These are phyloP conservation scores for Termitomyces sp. DNA, from an alignment of 768 basidiomycete genomes.

Conservation along the genomic window DNA sequence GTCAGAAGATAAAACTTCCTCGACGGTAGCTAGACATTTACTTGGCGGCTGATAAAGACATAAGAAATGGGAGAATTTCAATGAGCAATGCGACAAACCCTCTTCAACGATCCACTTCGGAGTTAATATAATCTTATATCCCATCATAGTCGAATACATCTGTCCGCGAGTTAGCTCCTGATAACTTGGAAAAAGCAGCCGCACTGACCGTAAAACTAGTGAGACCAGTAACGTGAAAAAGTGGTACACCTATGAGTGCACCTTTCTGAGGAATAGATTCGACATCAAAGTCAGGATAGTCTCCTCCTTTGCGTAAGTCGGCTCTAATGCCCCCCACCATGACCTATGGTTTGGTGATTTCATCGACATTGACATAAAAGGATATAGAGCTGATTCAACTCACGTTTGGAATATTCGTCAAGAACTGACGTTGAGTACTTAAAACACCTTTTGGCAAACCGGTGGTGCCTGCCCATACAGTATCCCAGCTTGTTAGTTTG, in stretches of 20 bases:
- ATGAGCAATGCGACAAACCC: slow-evolving; percentile 29
- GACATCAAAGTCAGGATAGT: slow-evolving; percentile 25
- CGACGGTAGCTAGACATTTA: slow-evolving; percentile 2
- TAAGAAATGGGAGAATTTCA: background rate
- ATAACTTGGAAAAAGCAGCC: background rate
- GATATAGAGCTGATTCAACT: background rate
- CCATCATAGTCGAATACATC: slow-evolving; percentile 50
- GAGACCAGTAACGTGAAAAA: slow-evolving; percentile 63
- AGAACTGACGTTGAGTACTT: slow-evolving; percentile 56
- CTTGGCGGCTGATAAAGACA: slow-evolving; percentile 21
- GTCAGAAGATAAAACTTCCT: background rate
- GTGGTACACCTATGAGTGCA: slow-evolving; percentile 51
- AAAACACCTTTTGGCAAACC: slow-evolving; percentile 64
- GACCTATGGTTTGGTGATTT: slow-evolving; percentile 25
- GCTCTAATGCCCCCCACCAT: slow-evolving; percentile 40
- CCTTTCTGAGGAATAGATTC: slow-evolving; percentile 41
- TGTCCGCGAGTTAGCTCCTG: slow-evolving; percentile 12
- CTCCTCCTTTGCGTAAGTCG: slow-evolving; percentile 38
- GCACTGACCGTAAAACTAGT: slow-evolving; percentile 41
- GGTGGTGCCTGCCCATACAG: slow-evolving; percentile 31
- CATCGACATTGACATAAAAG: background rate
- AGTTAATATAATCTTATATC: slow-evolving; percentile 50
- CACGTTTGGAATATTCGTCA: slow-evolving; percentile 59
- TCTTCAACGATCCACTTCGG: slow-evolving; percentile 51
- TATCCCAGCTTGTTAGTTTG: background rate